Evolutionary conservation across 805 yeast genomes (phyloP), one percentile per base, ranked within the genome.

Genomic region (Ogataea glucozyma): DNA sequence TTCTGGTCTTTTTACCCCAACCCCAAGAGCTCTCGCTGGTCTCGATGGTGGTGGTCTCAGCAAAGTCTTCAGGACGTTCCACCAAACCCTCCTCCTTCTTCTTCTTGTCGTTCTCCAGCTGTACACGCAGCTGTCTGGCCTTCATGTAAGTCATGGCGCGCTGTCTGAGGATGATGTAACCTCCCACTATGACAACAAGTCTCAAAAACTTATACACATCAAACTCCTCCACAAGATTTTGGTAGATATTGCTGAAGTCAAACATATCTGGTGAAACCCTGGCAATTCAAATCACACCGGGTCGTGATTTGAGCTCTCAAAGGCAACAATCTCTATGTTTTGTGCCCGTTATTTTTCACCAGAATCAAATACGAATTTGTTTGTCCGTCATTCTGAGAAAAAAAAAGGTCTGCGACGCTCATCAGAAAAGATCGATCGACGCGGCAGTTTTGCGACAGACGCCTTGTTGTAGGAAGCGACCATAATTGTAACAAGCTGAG

Each of bases 1-100:
- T 69, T 68, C 90, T 76, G 5, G 90, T 84, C 56, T 74, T 73
- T 60, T 85, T 85, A 42, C 93, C 93, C 88, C 89, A 85, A 21
- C 93, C 91, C 70, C 85, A 85, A 4, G 71, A 50, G 27, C 66
- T 58, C 26, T 79, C 79, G 36, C 69, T 62, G 22, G 67, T 72
- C 26, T 60, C 55, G 21, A 34, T 44, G 18, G 49, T 40, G 5
- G 41, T 19, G 14, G 39, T 42, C 18, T 44, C 50, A 4, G 38
- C 69, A 32, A 62, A 61, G 6, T 54, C 61, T 17, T 65, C 66
- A n/a, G 66, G 67, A 19, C 60, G 56, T 8, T 63, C 60, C n/a
- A 64, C 41, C 21, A 62, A 53, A 4, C 54, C 58, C 23, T 58
- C 54, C 5, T 67, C 62, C 54, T 72, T 73, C 14, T 69, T 70